These are phyloP conservation scores for Verticillium longisporum DNA, from an alignment of 2,329 filamentous ascomycete species.

Conservation along the genomic window DNA sequence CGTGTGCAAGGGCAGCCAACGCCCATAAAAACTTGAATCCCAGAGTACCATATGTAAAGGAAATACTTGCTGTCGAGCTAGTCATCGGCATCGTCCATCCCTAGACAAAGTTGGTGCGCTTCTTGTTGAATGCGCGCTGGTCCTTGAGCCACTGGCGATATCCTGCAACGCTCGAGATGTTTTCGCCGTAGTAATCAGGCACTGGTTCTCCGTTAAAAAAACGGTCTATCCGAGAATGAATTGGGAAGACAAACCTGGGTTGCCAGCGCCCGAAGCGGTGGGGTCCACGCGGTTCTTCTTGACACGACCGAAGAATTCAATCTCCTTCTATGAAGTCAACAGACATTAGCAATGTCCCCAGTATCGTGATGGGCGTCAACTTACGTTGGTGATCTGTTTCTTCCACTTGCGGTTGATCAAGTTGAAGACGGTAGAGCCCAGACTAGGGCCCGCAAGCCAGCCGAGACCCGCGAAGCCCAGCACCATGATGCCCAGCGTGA, in stretches of 20 bases:
- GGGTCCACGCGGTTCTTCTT: constrained; percentile 91
- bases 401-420: constrained; percentile 64
- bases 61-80: not conserved
- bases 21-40: not conserved
- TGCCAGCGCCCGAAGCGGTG: constrained; percentile 77
- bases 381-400: constrained; percentile 62
- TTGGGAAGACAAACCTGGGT: constrained; percentile 53
- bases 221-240: not conserved
- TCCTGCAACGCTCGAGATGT: constrained; percentile 86
- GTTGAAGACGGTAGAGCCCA: constrained; percentile 78
- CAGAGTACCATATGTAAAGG: constrained; percentile 3
- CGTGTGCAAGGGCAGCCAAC: constrained; percentile 2
- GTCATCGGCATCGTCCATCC: not conserved
- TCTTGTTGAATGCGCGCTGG: constrained; percentile 93
- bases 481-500: constrained; percentile 76
- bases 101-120: constrained; percentile 62
- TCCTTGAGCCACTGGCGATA: constrained; percentile 97
- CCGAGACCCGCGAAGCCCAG: constrained; percentile 71
- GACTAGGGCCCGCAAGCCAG: constrained; percentile 79
- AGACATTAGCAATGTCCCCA: not conserved
- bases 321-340: constrained; percentile 63
- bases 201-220: constrained; percentile 35
- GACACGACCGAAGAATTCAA: constrained; percentile 85
- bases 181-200: constrained; percentile 97
- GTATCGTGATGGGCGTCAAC: constrained; percentile 19